phyloP scores from a whole-genome alignment of 179 eudicot species.

The Beta lomatogona region DNA sequence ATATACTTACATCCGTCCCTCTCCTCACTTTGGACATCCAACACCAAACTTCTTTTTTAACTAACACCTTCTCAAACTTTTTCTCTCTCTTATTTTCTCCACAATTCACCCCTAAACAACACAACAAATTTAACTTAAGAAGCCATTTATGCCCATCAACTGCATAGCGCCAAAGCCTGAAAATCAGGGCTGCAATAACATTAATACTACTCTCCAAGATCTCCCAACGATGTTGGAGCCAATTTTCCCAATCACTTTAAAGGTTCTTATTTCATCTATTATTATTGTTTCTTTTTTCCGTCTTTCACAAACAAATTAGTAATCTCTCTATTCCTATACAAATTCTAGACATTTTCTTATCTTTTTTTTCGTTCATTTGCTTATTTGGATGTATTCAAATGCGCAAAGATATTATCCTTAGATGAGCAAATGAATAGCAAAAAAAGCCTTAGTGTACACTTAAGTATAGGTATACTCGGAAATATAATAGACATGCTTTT shows the following conservation, averaged over 20 bases:
- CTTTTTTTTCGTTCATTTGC: not conserved
- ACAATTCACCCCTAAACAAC: conserved; percentile 12
- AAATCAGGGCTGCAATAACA: conserved; percentile 17
- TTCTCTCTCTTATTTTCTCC: conserved; percentile 13
- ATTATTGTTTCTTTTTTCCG: no score
- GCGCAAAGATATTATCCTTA: no score
- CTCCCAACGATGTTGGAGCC: conserved; percentile 39
- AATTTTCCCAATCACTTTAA: conserved; percentile 34
- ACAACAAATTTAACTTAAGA: not conserved
- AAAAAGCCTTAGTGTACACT: no score
- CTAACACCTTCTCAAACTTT: conserved; percentile 24
- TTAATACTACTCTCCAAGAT: conserved; percentile 1
- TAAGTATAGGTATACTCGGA: no score
- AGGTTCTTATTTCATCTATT: conserved; percentile 25
- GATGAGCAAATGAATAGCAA: no score
- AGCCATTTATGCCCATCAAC: conserved; percentile 22
- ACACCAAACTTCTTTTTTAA: conserved; percentile 25
- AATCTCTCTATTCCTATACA: no score
- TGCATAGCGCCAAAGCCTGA: conserved; percentile 29
- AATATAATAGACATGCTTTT: no score
- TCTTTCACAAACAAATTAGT: no score
- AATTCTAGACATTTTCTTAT: no score
- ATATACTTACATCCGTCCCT: conserved; percentile 29
- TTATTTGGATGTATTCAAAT: no score
- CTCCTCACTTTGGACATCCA: conserved; percentile 22